Base-by-base conservation (phyloP, 148 eudicot genomes). In the Nepenthes mirabilis region DNA sequence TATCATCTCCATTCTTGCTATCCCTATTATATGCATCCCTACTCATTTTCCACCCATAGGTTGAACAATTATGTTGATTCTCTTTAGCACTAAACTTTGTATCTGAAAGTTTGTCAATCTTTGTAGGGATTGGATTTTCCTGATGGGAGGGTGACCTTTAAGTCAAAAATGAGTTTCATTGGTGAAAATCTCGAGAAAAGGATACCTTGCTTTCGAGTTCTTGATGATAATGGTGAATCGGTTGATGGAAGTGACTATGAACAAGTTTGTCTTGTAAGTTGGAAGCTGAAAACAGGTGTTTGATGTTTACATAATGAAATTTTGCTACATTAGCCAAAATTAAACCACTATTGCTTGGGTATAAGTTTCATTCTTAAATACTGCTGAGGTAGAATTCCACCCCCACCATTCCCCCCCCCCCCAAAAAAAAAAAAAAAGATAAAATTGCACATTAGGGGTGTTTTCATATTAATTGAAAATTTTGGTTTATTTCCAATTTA, bases 131-230 rank as follows among this genome's bases (percentile, higher is more conserved):
- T 80, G 72, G 79, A 88, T 66, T 88, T 82, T 68, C 96, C 88
- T 11, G 96, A 94, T 37, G 98, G 98, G 53, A 77, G 50, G 37
- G 83, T 86, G n/a, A 75, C 59, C 69, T 83, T 81, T 60, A 85
- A 91, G 40, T 69, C 87, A 1, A 67, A 85, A 35, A 63, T 91
- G 87, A 72, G 57, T 52, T 91, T 91, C 68, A 68, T 74, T 37
- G 60, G 81, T 2, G 85, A 80, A 43, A 36, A 59, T 45, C 43
- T 71, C 6, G 77, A 68, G 35, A 79, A 82, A 47, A 76, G 91
- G 73, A 68, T 85, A 63, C 90, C 77, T 48, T 91, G 98, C 71
- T 91, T 76, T 65, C 88, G 83, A 0, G 80, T 88, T 54, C 91
- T 91, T 59, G 83, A 81, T 58, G 81, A 82, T 33, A 34, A 69